Conservation (phyloP, 2,329 filamentous ascomycete species). For the Venturia nashicola region DNA sequence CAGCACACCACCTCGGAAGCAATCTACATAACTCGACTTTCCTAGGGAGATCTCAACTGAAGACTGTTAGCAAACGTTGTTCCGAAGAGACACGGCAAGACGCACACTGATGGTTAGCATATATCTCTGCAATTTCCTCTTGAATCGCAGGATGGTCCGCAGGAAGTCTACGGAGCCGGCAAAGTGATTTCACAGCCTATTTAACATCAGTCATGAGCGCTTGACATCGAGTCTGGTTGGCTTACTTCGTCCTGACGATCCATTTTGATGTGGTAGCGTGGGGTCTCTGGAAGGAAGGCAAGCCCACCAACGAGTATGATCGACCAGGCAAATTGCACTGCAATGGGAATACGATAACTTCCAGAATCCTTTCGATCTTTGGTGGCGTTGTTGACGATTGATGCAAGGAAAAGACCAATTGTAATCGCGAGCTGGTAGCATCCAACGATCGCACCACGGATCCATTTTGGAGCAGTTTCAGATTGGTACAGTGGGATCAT, state of each 20-base stretch:
- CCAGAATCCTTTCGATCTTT: constrained; percentile 41
- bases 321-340: constrained; percentile 63
- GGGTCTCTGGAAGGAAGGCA: constrained; percentile 63
- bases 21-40: constrained; percentile 27
- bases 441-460: constrained; percentile 58
- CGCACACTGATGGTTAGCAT: constrained; percentile 46
- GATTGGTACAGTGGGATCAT: constrained; percentile 44
- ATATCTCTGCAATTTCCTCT: constrained; percentile 48
- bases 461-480: constrained; percentile 61
- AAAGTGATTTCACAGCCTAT: constrained; percentile 48
- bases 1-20: constrained; percentile 29
- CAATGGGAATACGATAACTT: constrained; percentile 66
- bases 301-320: constrained; percentile 45
- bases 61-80: not conserved
- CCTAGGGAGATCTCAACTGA: constrained; percentile 55
- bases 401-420: constrained; percentile 46
- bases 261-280: constrained; percentile 56
- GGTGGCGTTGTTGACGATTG: constrained; percentile 54
- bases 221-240: too few relatives aligned
- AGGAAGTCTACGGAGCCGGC: constrained; percentile 49
- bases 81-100: not conserved
- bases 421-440: constrained; percentile 33
- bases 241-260: constrained; percentile 41
- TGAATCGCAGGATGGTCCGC: constrained; percentile 44
- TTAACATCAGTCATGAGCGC: not conserved